Conservation (phyloP, 2,329 filamentous ascomycete species). For the Boeremia lycopersici region DNA sequence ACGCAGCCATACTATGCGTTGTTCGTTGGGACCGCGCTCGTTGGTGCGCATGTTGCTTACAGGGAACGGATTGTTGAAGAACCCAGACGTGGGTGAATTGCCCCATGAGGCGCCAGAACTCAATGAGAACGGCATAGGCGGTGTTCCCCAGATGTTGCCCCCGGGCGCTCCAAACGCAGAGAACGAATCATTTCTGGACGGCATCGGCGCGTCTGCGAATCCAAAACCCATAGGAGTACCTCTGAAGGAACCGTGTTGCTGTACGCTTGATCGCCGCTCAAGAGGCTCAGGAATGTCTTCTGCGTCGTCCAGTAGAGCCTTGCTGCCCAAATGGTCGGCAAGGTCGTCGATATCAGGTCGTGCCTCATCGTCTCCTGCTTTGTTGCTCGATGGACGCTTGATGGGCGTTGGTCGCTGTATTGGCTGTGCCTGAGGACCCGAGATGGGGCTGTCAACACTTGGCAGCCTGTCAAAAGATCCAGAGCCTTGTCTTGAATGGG, state of each 20-base stretch:
- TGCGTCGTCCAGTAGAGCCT: constrained; percentile 74
- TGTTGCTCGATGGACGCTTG: constrained; percentile 78
- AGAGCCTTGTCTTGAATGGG: constrained; percentile 79
- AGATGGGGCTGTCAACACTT: constrained; percentile 62
- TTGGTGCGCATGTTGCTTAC: constrained; percentile 31
- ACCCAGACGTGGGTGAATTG: constrained; percentile 42
- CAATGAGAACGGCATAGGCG: constrained; percentile 50
- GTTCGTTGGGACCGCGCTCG: constrained; percentile 37
- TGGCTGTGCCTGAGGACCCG: constrained; percentile 65
- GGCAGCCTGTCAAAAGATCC: constrained; percentile 61
- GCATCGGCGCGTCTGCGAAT: constrained; percentile 43
- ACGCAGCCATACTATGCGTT: constrained; percentile 42
- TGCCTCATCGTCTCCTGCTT: constrained; percentile 58
- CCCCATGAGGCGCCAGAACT: constrained; percentile 48
- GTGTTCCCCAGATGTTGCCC: constrained; percentile 51
- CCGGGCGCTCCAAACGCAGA: constrained; percentile 40
- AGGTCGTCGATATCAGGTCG: constrained; percentile 68
- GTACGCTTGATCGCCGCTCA: constrained; percentile 52
- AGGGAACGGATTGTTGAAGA: constrained; percentile 44
- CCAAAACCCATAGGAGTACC: constrained; percentile 41
- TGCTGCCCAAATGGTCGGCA: constrained; percentile 84
- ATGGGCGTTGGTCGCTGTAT: constrained; percentile 87
- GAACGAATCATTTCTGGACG: constrained; percentile 41
- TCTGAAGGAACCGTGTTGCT: constrained; percentile 39
- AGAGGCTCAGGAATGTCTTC: constrained; percentile 66